These are phyloP conservation scores for Russula brevipes DNA, from an alignment of 768 basidiomycete genomes.

Conservation along the genomic window DNA sequence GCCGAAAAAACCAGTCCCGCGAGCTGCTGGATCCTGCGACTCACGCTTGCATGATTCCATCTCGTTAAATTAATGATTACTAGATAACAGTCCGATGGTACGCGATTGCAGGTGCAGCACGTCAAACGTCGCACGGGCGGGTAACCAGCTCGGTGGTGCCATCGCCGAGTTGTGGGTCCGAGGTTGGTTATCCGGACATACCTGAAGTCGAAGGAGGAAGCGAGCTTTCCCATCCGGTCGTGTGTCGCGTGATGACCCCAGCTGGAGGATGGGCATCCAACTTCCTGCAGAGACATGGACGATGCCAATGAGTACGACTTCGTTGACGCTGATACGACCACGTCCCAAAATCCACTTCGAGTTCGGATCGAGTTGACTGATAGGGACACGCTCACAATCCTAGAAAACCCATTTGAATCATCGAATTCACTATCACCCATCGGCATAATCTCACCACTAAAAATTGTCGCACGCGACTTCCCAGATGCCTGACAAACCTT, in stretches of 20 bases:
- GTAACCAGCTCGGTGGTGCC: too few species aligned
- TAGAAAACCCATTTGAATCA: not conserved
- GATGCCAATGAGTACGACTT: constrained; percentile 20
- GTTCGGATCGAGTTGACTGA: not conserved
- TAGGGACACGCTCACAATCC: constrained; percentile 6
- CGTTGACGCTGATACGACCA: constrained; percentile 8
- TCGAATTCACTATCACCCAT: not conserved
- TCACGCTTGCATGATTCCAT: too few species aligned
- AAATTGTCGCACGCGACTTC: constrained; percentile 10
- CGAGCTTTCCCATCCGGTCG: too few species aligned
- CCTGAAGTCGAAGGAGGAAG: not conserved
- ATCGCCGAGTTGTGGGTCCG: too few species aligned
- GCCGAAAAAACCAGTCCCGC: too few species aligned
- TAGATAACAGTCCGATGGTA: too few species aligned
- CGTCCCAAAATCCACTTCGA: constrained; percentile 3
- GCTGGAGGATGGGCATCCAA: constrained; percentile 23
- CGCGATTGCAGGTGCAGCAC: too few species aligned
- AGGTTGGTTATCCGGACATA: not conserved
- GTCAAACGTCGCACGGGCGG: too few species aligned
- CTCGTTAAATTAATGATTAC: too few species aligned
- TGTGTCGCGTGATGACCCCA: constrained; percentile 8
- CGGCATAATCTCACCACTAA: constrained; percentile 6
- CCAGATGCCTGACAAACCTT: constrained; percentile 16
- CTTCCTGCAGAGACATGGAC: constrained; percentile 19
- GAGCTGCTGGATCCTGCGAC: too few species aligned